These are phyloP conservation scores for Xylaria multiplex DNA, from an alignment of 2,329 filamentous ascomycete genomes.

Conservation along the genomic window DNA sequence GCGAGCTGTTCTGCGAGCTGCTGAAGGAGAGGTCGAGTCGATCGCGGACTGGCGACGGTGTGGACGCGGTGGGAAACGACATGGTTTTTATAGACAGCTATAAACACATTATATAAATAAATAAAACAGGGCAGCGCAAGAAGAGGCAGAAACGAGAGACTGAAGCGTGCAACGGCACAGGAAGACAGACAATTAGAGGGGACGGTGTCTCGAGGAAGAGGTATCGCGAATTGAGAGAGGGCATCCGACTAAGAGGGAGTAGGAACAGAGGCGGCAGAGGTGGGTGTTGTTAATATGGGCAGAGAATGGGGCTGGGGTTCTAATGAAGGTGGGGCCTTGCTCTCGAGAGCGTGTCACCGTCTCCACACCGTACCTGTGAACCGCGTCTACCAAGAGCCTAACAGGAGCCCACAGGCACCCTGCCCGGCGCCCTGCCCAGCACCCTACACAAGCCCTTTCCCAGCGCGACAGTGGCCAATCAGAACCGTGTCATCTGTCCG, in stretches of 20 bases:
- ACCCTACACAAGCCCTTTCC: slow-evolving; percentile 13
- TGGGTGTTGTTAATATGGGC: slow-evolving; percentile 40
- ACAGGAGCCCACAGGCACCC: too few relatives aligned
- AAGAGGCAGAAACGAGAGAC: slow-evolving; percentile 29
- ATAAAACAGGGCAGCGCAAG: slow-evolving; percentile 11
- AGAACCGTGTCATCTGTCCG: slow-evolving; percentile 37
- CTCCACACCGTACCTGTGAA: slow-evolving; percentile 42
- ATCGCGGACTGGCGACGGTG: slow-evolving; percentile 40
- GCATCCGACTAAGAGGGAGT: slow-evolving; percentile 30
- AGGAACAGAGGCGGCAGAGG: slow-evolving; percentile 16
- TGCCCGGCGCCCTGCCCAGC: too few relatives aligned
- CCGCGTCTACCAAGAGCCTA: slow-evolving; percentile 38
- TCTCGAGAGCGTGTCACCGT: slow-evolving; percentile 43
- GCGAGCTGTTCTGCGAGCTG: slow-evolving; percentile 46
- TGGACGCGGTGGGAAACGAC: slow-evolving; percentile 45
- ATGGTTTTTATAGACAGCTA: slow-evolving; percentile 39
- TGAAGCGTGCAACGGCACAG: slow-evolving; percentile 9
- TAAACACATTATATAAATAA: slow-evolving; percentile 41
- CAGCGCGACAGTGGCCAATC: slow-evolving; percentile 43
- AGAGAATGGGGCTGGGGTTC: slow-evolving; percentile 36
- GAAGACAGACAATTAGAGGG: slow-evolving; percentile 5
- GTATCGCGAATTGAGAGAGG: slow-evolving; percentile 30
- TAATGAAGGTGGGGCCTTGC: slow-evolving; percentile 34
- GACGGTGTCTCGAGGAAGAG: neutral
- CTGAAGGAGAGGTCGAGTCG: slow-evolving; percentile 42